phyloP scores from a whole-genome alignment of 805 yeast species.

The Brettanomyces anomalus region DNA sequence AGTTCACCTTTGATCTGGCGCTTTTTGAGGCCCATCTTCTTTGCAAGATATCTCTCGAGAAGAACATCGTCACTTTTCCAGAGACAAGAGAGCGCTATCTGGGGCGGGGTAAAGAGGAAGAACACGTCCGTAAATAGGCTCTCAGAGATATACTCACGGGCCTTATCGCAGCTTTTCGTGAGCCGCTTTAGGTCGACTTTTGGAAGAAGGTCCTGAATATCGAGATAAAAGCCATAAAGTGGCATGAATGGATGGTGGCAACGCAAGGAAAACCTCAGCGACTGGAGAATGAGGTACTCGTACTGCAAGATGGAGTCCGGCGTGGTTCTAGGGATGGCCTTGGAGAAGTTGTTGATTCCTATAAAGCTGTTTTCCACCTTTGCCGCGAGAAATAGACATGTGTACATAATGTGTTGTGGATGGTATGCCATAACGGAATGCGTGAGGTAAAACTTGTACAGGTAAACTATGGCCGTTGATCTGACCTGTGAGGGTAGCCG shows the following conservation, averaged over 20 bases:
- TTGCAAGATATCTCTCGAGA: conserved; percentile 56
- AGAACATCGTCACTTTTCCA: conserved; percentile 56
- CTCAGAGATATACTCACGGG: conserved; percentile 56
- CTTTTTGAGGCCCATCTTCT: conserved; percentile 40
- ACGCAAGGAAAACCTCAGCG: conserved; percentile 67
- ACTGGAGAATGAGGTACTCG: conserved; percentile 70
- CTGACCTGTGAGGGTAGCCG: conserved; percentile 82
- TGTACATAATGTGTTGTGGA: conserved; percentile 72
- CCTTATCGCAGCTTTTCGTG: conserved; percentile 62
- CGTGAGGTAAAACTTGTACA: conserved; percentile 69
- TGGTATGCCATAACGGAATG: conserved; percentile 82
- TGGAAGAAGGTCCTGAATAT: conserved; percentile 58
- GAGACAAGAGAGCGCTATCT: conserved; percentile 84
- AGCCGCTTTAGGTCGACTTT: conserved; percentile 44
- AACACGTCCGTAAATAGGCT: conserved; percentile 69
- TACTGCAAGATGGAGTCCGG: conserved; percentile 61
- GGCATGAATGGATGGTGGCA: conserved; percentile 89
- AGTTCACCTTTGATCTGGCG: conserved; percentile 12
- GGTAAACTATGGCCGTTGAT: conserved; percentile 78
- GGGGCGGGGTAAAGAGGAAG: conserved; percentile 86
- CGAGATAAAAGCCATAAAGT: conserved; percentile 90
- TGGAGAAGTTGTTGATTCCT: conserved; percentile 71
- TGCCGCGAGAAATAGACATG: conserved; percentile 84
- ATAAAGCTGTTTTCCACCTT: conserved; percentile 89
- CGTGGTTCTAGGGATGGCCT: conserved; percentile 57